Percentiles rank a stretch among this genome's conserved stretches.
phyloP scores from a whole-genome alignment of 371 early-diverging fungal genomes.

The Mortierella sp. region DNA sequence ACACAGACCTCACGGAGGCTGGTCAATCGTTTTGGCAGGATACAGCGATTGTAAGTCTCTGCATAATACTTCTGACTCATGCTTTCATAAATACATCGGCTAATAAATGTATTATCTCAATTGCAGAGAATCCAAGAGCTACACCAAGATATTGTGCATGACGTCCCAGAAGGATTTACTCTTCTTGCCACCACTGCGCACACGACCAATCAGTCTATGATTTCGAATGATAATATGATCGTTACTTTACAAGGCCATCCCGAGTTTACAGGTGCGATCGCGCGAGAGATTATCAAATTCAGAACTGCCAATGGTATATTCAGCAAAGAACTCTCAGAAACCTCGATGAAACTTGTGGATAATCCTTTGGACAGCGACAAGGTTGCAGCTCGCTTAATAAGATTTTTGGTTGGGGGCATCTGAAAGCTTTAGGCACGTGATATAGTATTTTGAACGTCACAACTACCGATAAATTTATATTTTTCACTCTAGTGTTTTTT shows the following conservation, averaged over 20 bases:
- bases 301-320: constrained; percentile 61
- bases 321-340: constrained; percentile 50
- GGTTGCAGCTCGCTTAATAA: constrained; percentile 33
- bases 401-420: constrained; percentile 15
- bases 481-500: constrained; percentile 13
- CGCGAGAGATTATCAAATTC: constrained; percentile 60
- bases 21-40: constrained; percentile 59
- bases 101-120: neutral
- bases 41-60: constrained; percentile 25
- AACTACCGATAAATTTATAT: neutral
- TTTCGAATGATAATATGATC: constrained; percentile 65
- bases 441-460: neutral
- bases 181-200: constrained; percentile 31
- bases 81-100: constrained; percentile 13
- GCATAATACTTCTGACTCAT: neutral
- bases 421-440: neutral
- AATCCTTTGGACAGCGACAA: constrained; percentile 47
- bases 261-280: constrained; percentile 70
- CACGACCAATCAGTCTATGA: constrained; percentile 62
- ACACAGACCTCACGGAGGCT: constrained; percentile 55
- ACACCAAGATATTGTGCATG: constrained; percentile 62
- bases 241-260: constrained; percentile 89
- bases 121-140: constrained; percentile 70
- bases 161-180: constrained; percentile 32
- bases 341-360: constrained; percentile 32